A percentile compares a stretch with the other conserved stretches of the same genome.
These are phyloP conservation scores for Gossypium davidsonii DNA, from an alignment of 441 rosid species.

Conservation along the genomic window DNA sequence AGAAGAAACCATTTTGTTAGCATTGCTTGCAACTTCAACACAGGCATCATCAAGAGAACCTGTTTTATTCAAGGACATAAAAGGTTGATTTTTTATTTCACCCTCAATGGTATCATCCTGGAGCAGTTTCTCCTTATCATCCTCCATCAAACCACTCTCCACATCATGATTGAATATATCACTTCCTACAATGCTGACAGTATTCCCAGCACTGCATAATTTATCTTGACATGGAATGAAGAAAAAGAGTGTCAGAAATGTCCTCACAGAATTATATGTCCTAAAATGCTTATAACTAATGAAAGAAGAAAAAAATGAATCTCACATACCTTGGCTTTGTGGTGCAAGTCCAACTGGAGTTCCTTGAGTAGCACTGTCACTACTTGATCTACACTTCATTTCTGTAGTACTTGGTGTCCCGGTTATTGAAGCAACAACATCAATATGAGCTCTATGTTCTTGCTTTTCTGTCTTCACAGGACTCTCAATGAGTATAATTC, in stretches of 20 bases:
- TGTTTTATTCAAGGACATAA: background rate
- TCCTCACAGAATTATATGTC: background rate
- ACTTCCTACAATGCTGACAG: background rate
- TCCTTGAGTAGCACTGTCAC: background rate
- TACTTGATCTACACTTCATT: conserved; percentile 4
- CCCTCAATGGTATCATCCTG: conserved; percentile 1
- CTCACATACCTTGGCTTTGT: conserved; percentile 13
- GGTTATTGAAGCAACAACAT: background rate
- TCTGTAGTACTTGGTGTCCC: conserved; percentile 7
- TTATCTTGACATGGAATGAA: conserved; percentile 4
- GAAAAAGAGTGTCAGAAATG: background rate
- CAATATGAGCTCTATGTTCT: background rate
- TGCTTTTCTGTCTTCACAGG: conserved; percentile 3
- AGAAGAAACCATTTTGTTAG: background rate
- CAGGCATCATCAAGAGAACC: background rate
- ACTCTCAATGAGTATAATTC: background rate
- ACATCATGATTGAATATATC: background rate
- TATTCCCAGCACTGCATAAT: conserved; percentile 8
- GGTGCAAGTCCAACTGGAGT: background rate
- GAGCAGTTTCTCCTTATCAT: background rate
- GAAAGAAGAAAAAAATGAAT: background rate
- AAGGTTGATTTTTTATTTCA: background rate
- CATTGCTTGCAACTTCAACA: conserved; percentile 9
- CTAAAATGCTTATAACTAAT: background rate
- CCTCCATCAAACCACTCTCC: conserved; percentile 6